phyloP scores from a whole-genome alignment of 2,329 filamentous ascomycete species.

The Amauroascus niger region DNA sequence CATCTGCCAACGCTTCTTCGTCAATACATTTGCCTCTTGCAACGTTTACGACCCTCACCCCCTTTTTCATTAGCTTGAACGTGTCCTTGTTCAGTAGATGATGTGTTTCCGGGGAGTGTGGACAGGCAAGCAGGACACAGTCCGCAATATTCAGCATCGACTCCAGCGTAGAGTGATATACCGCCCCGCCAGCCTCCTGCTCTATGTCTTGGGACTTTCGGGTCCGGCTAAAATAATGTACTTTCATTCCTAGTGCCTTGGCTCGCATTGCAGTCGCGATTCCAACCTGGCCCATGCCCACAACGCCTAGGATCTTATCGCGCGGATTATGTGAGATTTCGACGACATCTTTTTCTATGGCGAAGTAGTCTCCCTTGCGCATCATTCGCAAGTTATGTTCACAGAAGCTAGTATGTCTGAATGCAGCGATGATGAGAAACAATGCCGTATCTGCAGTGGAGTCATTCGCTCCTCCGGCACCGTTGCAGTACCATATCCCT shows the following conservation, averaged over 20 bases:
- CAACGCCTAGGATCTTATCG: conserved; percentile 15
- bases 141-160: conserved; percentile 15
- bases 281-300: conserved; percentile 17
- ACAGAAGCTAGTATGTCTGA: conserved; percentile 14
- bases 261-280: conserved; percentile 13
- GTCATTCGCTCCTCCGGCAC: conserved; percentile 15
- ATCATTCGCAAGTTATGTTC: conserved; percentile 12
- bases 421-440: conserved; percentile 17
- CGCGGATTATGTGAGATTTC: conserved; percentile 12
- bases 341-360: conserved; percentile 10
- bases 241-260: conserved; percentile 15
- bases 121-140: conserved; percentile 17
- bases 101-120: conserved; percentile 45
- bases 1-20: conserved; percentile 60
- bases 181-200: conserved; percentile 10
- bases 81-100: conserved; percentile 59
- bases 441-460: conserved; percentile 16
- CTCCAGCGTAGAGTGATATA: conserved; percentile 15
- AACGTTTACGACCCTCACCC: conserved; percentile 65
- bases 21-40: conserved; percentile 66
- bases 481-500: conserved; percentile 18
- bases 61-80: conserved; percentile 61
- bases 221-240: conserved; percentile 16
- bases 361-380: conserved; percentile 13
- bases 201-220: conserved; percentile 11